Base-by-base conservation (phyloP, 495 filamentous ascomycete species). In the Cercophora samala region DNA sequence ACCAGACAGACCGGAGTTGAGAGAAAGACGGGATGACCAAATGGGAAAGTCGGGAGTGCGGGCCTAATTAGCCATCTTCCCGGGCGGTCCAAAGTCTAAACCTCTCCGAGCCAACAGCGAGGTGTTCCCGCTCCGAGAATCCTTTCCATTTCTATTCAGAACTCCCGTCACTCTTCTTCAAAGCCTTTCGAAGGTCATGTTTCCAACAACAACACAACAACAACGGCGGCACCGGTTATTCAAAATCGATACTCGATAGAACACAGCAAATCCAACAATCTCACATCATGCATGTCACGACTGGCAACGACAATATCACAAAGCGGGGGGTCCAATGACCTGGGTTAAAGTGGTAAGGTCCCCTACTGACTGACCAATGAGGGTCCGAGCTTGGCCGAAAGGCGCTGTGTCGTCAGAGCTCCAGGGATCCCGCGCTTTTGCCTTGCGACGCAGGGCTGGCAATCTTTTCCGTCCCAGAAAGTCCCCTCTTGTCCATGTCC, bases 401-500 rank as follows among this genome's bases (percentile, higher is more conserved):
- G 51, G 29, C 59, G 64, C 46, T 58, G 65, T 72, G 65, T 69
- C 70, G 70, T 72, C 70, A 72, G 70, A 70, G 64, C 68, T 65
- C 62, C 65, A 65, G 66, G 66, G 65, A 63, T 62, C 69, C 66
- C 62, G 63, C 63, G 25, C 67, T 53, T 62, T 42, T 32, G 51
- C 63, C 58, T 65, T 66, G 68, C 64, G 65, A 66, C 37, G 22
- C 68, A 70, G 60, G 64, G 64, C 67, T 64, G 67, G 21, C 70
- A 72, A 72, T 72, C 63, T 72, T 69, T 70, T 68, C 58, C 37
- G 65, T 60, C 60, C 29, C 52, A 60, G 58, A 72, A 46, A 46
- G 37, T 56, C 65, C 67, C 70, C 66, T 65, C 70, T 53, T 68
- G 24, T 65, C 32, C 70, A 72, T 72, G 70, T 66, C 68, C 60